phyloP scores from a whole-genome alignment of 495 filamentous ascomycete species.

The Apodospora peruviana region DNA sequence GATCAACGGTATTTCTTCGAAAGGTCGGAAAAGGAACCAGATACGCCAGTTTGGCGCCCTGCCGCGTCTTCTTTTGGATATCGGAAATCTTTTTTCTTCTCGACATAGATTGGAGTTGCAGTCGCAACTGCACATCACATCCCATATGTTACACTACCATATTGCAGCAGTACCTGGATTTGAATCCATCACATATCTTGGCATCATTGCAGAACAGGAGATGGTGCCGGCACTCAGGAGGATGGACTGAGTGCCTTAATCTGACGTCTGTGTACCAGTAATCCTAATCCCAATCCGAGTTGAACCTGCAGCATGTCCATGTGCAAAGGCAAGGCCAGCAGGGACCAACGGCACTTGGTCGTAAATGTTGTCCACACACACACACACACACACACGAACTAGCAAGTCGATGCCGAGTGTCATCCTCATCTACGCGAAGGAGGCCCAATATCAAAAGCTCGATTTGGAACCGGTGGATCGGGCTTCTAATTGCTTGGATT shows the following conservation, averaged over 20 bases:
- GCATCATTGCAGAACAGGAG: background rate
- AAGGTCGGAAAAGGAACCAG: background rate
- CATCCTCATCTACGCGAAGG: background rate
- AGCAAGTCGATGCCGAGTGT: background rate
- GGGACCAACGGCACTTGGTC: background rate
- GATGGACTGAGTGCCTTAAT: no score
- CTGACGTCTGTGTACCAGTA: no score
- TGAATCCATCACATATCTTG: background rate
- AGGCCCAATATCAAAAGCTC: background rate
- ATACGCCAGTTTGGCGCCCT: no score
- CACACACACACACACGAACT: no score
- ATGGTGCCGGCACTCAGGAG: no score
- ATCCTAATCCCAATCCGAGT: no score
- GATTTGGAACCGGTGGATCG: background rate
- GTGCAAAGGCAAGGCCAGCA: no score
- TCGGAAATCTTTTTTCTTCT: background rate
- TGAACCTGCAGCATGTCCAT: no score
- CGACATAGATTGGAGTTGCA: background rate
- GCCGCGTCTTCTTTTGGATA: background rate
- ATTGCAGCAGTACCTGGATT: background rate
- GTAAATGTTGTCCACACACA: background rate
- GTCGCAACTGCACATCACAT: background rate
- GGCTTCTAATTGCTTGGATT: background rate
- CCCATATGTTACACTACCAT: no score
- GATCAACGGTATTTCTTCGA: background rate